A percentile compares a stretch with the other conserved stretches of the same genome.
These are phyloP conservation scores for Carex scoparia DNA, from an alignment of 176 grass and related monocot species.

Conservation along the genomic window DNA sequence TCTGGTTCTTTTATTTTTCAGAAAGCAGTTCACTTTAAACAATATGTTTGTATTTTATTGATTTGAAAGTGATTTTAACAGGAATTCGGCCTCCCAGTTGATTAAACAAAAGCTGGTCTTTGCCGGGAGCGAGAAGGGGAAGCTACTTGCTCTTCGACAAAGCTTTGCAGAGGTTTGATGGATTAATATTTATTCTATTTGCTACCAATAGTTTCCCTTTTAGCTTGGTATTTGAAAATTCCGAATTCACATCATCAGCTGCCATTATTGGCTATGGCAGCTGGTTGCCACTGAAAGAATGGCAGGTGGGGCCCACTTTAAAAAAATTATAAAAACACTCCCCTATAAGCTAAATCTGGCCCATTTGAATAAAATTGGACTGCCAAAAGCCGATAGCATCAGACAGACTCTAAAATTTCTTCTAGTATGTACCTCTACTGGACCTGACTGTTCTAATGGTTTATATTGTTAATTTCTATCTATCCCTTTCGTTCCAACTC, in stretches of 20 bases:
- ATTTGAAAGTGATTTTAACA: slow-evolving; percentile 29
- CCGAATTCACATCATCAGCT: too few relatives aligned
- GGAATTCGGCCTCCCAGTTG: slow-evolving; percentile 82
- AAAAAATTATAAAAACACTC: too few relatives aligned
- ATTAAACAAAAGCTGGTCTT: slow-evolving; percentile 93
- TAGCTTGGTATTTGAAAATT: not conserved
- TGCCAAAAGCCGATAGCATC: too few relatives aligned
- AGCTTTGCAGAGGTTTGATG: slow-evolving; percentile 67
- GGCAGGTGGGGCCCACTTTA: too few relatives aligned
- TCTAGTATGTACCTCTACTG: not conserved
- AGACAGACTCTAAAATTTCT: not conserved
- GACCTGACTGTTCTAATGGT: not conserved
- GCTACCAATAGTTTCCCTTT: not conserved
- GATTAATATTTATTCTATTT: not conserved
- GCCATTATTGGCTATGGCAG: too few relatives aligned
- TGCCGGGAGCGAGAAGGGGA: slow-evolving; percentile 86
- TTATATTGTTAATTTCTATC: not conserved
- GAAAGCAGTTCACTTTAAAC: not conserved
- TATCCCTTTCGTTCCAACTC: not conserved
- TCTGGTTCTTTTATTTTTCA: slow-evolving; percentile 5
- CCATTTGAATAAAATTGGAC: too few relatives aligned
- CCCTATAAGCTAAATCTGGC: too few relatives aligned
- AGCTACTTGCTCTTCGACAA: slow-evolving; percentile 82
- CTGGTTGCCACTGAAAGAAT: too few relatives aligned
- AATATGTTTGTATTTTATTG: not conserved